Evolutionary conservation across 2,329 filamentous ascomycete species (phyloP).

Genomic region (Xylaria sp.): DNA sequence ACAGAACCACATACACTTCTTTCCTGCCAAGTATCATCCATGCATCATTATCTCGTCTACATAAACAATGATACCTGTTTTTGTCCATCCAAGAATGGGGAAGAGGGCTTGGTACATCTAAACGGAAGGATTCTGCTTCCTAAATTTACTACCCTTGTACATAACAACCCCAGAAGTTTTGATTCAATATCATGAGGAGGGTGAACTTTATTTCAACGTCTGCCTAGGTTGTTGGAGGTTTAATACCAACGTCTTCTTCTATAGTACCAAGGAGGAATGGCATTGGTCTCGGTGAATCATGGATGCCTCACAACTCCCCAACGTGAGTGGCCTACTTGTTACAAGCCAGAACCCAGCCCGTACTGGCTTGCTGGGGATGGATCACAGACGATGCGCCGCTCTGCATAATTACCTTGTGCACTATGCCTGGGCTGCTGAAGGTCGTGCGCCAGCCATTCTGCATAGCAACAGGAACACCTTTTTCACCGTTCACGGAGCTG

Average conservation of each 20-base stretch:
- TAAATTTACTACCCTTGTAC: too few relatives aligned
- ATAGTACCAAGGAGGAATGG: not conserved
- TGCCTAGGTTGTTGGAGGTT: too few relatives aligned
- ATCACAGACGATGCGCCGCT: conserved; percentile 46
- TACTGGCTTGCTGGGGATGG: conserved; percentile 41
- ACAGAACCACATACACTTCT: too few relatives aligned
- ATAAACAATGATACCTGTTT: not conserved
- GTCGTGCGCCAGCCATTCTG: conserved; percentile 36
- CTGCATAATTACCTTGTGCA: conserved; percentile 49
- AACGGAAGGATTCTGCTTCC: not conserved
- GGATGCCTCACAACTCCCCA: conserved; percentile 26
- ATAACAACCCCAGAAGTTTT: too few relatives aligned
- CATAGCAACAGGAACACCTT: conserved; percentile 35
- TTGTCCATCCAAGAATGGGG: not conserved
- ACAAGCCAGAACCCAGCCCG: conserved; percentile 44
- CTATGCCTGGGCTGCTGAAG: conserved; percentile 44
- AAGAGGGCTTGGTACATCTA: not conserved
- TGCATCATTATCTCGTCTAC: not conserved
- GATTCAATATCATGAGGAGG: too few relatives aligned
- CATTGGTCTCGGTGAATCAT: conserved; percentile 16
- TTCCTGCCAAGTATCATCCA: not conserved
- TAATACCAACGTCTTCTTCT: not conserved
- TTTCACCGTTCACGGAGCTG: conserved; percentile 38
- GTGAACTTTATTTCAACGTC: not conserved
- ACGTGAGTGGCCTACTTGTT: conserved; percentile 42